These are phyloP conservation scores for Macroventuria anomochaeta DNA, from an alignment of 2,329 filamentous ascomycete genomes.

Conservation along the genomic window DNA sequence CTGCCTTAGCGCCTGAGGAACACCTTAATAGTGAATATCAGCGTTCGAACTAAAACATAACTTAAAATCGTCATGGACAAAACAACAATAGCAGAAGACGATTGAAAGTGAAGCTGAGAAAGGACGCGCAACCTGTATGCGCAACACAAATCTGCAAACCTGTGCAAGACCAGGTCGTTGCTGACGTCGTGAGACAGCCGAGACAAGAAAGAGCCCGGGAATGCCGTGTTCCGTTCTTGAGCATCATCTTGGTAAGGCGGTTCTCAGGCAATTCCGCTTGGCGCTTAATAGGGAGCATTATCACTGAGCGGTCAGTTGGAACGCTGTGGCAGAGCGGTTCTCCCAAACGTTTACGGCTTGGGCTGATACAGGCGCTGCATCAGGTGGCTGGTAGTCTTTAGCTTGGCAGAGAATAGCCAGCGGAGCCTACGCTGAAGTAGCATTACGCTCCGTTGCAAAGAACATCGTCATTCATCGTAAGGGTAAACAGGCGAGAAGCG, in stretches of 20 bases:
- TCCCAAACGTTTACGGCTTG: constrained; percentile 41
- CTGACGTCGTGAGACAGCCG: constrained; percentile 44
- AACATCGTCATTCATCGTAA: neutral
- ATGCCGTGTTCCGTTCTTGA: constrained; percentile 36
- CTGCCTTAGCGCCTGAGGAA: constrained; percentile 17
- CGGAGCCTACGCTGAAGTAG: constrained; percentile 20
- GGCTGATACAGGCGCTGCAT: constrained; percentile 40
- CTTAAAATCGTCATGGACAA: neutral
- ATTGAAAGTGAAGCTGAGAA: constrained; percentile 2
- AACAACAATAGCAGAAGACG: neutral
- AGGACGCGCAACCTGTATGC: constrained; percentile 26
- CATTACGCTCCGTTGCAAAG: constrained; percentile 17
- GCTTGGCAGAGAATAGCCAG: constrained; percentile 23
- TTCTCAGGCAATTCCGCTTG: constrained; percentile 34
- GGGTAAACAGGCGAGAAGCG: neutral
- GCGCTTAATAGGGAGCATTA: constrained; percentile 23
- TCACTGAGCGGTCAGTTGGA: constrained; percentile 25
- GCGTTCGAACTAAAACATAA: constrained; percentile 8
- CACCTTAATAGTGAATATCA: constrained; percentile 5
- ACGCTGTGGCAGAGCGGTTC: constrained; percentile 35
- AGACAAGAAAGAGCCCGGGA: constrained; percentile 44
- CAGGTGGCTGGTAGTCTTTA: constrained; percentile 29
- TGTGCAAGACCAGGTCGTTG: constrained; percentile 29
- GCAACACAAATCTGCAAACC: constrained; percentile 13
- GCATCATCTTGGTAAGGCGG: constrained; percentile 41